These are phyloP conservation scores for Myxozyma nipponensis DNA, from an alignment of 805 yeast genomes.

Conservation along the genomic window DNA sequence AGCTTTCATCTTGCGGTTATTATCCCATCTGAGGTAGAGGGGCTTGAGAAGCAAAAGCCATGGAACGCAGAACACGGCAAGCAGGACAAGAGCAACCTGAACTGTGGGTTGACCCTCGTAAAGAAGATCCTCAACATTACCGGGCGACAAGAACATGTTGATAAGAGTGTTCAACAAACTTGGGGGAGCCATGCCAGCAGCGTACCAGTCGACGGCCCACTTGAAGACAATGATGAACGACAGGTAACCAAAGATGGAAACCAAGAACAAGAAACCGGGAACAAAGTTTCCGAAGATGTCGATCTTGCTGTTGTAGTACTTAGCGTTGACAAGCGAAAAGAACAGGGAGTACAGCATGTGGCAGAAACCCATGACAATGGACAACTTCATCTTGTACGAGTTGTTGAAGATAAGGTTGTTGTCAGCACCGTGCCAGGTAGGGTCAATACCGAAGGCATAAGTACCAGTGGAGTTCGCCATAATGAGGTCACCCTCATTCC, in stretches of 20 bases:
- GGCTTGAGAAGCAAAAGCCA: slow-evolving; percentile 87
- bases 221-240: slow-evolving; percentile 83
- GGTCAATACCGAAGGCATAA: slow-evolving; percentile 84
- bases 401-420: slow-evolving; percentile 85
- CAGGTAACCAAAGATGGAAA: slow-evolving; percentile 90
- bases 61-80: slow-evolving; percentile 90
- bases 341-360: slow-evolving; percentile 91
- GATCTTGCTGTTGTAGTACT: slow-evolving; percentile 62
- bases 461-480: slow-evolving; percentile 63
- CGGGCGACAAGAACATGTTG: slow-evolving; percentile 93
- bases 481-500: slow-evolving; percentile 65
- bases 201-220: slow-evolving; percentile 92
- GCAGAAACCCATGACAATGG: slow-evolving; percentile 86
- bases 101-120: slow-evolving; percentile 75
- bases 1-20: slow-evolving; percentile 49
- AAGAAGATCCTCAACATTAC: slow-evolving; percentile 72
- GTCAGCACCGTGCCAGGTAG: slow-evolving; percentile 96
- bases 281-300: slow-evolving; percentile 90
- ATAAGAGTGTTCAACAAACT: slow-evolving; percentile 92
- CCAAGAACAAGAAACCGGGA: slow-evolving; percentile 94
- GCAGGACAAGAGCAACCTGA: slow-evolving; percentile 64
- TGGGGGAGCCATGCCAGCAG: slow-evolving; percentile 75
- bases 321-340: slow-evolving; percentile 79
- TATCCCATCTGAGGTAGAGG: slow-evolving; percentile 56
- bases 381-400: slow-evolving; percentile 95